phyloP scores from a whole-genome alignment of 257 asterid species.

The Solanum rostratum region DNA sequence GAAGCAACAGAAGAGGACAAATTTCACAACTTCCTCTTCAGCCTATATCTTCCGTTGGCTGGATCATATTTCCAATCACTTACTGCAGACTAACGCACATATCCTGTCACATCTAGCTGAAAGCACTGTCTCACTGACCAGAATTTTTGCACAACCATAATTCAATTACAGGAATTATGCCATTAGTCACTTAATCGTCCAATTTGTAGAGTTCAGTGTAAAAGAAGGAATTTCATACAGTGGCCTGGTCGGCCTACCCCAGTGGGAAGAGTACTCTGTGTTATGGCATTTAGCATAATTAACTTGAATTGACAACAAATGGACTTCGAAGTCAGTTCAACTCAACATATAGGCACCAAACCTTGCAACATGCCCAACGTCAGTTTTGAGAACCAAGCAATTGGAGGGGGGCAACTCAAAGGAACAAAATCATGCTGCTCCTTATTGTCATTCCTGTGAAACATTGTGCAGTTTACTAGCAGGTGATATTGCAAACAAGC shows the following conservation, averaged over 20 bases:
- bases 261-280: background rate
- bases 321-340: background rate
- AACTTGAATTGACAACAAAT: background rate
- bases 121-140: background rate
- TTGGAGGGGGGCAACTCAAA: background rate
- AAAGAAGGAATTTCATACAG: background rate
- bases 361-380: background rate
- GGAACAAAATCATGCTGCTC: background rate
- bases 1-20: background rate
- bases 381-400: background rate
- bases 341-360: background rate
- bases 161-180: background rate
- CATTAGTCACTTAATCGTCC: background rate
- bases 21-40: background rate
- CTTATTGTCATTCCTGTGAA: background rate
- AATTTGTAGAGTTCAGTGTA: background rate
- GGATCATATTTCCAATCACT: background rate
- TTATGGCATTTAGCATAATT: background rate
- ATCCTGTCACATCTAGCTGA: background rate
- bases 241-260: background rate
- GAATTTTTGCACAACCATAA: background rate
- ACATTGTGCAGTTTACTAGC: background rate
- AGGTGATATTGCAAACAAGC: background rate
- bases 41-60: background rate
- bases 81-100: background rate